These are phyloP conservation scores for Talaromyces sp. DNA, from an alignment of 2,329 filamentous ascomycete genomes.

Conservation along the genomic window DNA sequence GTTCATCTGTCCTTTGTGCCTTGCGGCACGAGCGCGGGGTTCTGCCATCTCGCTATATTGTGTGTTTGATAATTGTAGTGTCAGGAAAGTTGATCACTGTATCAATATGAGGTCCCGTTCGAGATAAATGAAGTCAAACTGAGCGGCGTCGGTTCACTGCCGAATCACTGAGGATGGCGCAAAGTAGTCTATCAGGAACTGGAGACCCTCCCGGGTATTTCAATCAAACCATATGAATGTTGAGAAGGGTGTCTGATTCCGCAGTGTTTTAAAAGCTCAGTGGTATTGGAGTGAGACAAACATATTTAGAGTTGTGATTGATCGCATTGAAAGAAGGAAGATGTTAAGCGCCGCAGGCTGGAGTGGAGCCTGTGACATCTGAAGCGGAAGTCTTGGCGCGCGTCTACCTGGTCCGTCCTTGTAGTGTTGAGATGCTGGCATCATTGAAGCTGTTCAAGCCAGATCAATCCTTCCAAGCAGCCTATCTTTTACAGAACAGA, in stretches of 20 bases:
- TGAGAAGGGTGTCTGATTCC: not conserved
- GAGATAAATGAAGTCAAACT: not conserved
- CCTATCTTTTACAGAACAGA: not conserved
- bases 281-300: not conserved
- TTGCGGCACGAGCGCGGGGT: slow-evolving; percentile 70
- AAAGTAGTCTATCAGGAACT: not conserved
- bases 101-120: not conserved
- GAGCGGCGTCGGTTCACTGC: not conserved
- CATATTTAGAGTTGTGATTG: not conserved
- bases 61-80: slow-evolving; percentile 1
- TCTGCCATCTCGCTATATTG: slow-evolving; percentile 56
- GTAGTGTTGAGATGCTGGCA: slow-evolving; percentile 1
- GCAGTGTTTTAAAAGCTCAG: not conserved
- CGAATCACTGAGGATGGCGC: not conserved
- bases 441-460: not conserved
- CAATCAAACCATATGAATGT: not conserved
- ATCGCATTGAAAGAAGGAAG: not conserved
- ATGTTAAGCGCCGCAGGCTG: not conserved
- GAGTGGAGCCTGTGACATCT: not conserved
- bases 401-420: not conserved
- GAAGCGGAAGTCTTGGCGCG: slow-evolving; percentile 2
- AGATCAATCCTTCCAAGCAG: no score
- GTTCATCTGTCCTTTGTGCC: slow-evolving; percentile 80
- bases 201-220: not conserved
- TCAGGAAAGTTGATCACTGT: not conserved